A percentile compares a stretch with the other conserved stretches of the same genome.
Conservation (phyloP, 768 basidiomycete species). For the Panus rudis region DNA sequence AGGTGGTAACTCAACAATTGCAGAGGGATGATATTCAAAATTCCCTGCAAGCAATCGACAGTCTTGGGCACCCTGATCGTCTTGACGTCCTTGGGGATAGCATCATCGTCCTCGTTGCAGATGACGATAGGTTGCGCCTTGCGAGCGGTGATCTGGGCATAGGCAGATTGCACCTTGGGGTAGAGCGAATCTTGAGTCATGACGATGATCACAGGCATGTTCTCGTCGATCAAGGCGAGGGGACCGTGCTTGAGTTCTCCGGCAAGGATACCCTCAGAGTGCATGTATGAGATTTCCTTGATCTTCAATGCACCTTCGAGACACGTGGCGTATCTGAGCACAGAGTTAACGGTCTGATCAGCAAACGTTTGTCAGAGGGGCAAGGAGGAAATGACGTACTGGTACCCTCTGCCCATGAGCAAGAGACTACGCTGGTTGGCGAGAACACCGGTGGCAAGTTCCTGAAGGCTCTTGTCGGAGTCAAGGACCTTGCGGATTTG, state of each 20-base stretch:
- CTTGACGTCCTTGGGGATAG: constrained; percentile 65
- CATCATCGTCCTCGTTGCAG: constrained; percentile 88
- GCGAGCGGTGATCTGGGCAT: constrained; percentile 94
- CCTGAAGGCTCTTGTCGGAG: constrained; percentile 68
- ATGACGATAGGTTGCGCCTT: constrained; percentile 94
- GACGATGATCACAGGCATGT: constrained; percentile 97
- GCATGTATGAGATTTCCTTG: constrained; percentile 97
- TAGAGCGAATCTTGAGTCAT: constrained; percentile 99
- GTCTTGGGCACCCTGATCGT: constrained; percentile 94
- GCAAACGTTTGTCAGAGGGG: neutral
- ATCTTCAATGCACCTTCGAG: constrained; percentile 98
- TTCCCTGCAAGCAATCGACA: constrained; percentile 89
- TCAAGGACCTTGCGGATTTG: constrained; percentile 86
- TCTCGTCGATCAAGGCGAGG: constrained; percentile 95
- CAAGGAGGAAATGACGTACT: constrained; percentile 42
- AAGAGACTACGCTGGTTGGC: constrained; percentile 80
- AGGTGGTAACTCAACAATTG: constrained; percentile 95
- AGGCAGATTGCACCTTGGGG: constrained; percentile 95
- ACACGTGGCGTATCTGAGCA: constrained; percentile 79
- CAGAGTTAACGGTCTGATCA: constrained; percentile 1
- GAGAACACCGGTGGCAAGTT: constrained; percentile 73
- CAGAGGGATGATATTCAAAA: constrained; percentile 94
- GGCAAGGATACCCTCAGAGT: constrained; percentile 86
- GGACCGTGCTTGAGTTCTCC: constrained; percentile 99
- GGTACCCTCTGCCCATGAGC: constrained; percentile 97